Evolutionary conservation across 495 filamentous ascomycete species (phyloP).

Genomic region (Jackrogersella multiformis): DNA sequence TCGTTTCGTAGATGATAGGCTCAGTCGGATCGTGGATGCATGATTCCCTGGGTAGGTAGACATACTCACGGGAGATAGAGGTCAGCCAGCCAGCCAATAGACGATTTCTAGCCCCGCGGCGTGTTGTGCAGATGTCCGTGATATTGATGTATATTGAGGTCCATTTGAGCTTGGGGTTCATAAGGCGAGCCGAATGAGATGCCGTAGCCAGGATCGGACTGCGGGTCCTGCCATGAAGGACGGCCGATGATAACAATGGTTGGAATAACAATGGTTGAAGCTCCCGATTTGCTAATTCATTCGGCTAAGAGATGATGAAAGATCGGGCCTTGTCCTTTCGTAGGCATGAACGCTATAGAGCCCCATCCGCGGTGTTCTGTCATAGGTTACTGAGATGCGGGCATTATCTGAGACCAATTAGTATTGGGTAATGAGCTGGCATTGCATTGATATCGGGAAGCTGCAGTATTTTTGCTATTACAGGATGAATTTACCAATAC

Average conservation of each 20-base stretch:
- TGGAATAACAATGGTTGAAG: too few species aligned
- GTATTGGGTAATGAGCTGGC: slow-evolving; percentile 35
- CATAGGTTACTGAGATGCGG: slow-evolving; percentile 32
- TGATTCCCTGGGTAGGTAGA: too few species aligned
- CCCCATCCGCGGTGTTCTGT: slow-evolving; percentile 9
- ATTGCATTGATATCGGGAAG: slow-evolving; percentile 28
- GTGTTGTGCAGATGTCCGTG: slow-evolving; percentile 20
- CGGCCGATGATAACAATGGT: not conserved
- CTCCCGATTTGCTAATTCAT: slow-evolving; percentile 28
- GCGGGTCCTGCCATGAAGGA: slow-evolving; percentile 11
- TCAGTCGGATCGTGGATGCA: too few species aligned
- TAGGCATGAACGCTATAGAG: slow-evolving; percentile 15
- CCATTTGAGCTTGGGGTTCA: not conserved
- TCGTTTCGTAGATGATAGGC: too few species aligned
- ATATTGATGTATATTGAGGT: slow-evolving; percentile 21
- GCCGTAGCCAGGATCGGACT: slow-evolving; percentile 7
- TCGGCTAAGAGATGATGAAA: slow-evolving; percentile 27
- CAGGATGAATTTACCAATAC: slow-evolving; percentile 34
- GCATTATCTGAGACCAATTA: slow-evolving; percentile 43
- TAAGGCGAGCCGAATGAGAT: slow-evolving; percentile 15
- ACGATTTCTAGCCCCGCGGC: not conserved
- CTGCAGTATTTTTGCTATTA: slow-evolving; percentile 21
- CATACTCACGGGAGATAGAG: not conserved
- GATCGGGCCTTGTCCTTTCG: not conserved
- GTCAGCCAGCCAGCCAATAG: not conserved